Conservation (phyloP, 306 rosid species). For the Quercus bicolor region DNA sequence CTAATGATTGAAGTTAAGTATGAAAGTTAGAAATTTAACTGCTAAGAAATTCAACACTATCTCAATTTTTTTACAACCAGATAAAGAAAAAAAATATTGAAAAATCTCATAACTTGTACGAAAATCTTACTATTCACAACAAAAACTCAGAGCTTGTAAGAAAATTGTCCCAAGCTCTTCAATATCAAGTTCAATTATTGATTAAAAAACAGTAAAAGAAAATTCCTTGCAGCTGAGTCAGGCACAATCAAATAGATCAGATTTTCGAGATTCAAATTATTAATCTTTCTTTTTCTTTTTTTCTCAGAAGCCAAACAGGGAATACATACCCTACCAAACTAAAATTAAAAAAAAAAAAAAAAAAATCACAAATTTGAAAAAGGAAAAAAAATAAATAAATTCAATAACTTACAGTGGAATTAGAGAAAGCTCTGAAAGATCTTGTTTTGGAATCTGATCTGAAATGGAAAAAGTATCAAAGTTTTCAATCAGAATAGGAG, state of each 20-base stretch:
- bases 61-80: neutral
- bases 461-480: neutral
- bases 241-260: neutral
- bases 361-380: neutral
- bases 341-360: neutral
- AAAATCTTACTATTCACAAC: neutral
- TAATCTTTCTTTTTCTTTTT: neutral
- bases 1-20: neutral
- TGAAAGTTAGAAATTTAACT: neutral
- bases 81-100: neutral
- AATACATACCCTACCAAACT: constrained; percentile 4
- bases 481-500: neutral
- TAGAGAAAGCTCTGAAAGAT: neutral
- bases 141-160: too few species aligned
- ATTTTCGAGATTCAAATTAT: neutral
- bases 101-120: neutral
- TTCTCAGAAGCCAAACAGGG: neutral
- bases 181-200: too few species aligned
- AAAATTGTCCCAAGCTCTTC: too few species aligned
- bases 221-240: neutral
- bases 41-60: neutral
- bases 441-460: neutral
- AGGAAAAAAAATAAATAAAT: neutral
- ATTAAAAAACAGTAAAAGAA: neutral
- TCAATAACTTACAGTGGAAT: constrained; percentile 35